Evolutionary conservation across 331 rosid genomes (phyloP), one percentile per base, ranked within the genome.

Genomic region (Arachis monticola): DNA sequence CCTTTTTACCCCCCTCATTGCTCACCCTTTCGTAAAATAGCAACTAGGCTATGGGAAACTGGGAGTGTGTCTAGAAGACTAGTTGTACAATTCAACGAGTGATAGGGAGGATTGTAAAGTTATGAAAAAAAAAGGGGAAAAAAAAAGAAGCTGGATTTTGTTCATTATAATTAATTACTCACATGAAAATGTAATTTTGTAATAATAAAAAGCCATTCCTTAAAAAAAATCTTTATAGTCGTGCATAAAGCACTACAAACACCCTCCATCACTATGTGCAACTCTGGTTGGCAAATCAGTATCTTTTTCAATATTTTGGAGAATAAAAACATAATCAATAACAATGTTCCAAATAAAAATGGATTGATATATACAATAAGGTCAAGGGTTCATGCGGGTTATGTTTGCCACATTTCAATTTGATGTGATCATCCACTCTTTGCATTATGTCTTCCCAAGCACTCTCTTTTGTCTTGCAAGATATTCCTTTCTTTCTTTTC

Each of bases 71-170:
- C 83, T 35, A 55, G 50, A 79, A 80, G 71, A 71, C 84, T 80
- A 55, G 81, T 82, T 86, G 87, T 85, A 84, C 83, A 81, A 79
- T 79, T 64, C 51, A 72, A 83, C 62, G 84, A 83, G 89, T 83
- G 82, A 65, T 66, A 35, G 38, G 38, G 81, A 82, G 90, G 88
- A 72, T 57, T 94, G 97, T 91, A 90, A 89, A 94, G 96, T 53
- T 90, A 85, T 86, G 82, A 88, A 88, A 82, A 2, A 12, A 52
- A n/a, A 52, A 52, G 3, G 9, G 3, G 38, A 4, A 50, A 52
- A 1, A 52, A 51, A 5, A 51, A 51, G 17, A 52, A 53, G 78
- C 74, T 88, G 85, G 87, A 82, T 91, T 87, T 84, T 84, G 83
- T 85, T 85, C 51, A 88, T 82, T 79, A 81, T 27, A 35, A 35